Evolutionary conservation across 176 grass and related monocot species (phyloP).

Genomic region (Cenchrus americanus): DNA sequence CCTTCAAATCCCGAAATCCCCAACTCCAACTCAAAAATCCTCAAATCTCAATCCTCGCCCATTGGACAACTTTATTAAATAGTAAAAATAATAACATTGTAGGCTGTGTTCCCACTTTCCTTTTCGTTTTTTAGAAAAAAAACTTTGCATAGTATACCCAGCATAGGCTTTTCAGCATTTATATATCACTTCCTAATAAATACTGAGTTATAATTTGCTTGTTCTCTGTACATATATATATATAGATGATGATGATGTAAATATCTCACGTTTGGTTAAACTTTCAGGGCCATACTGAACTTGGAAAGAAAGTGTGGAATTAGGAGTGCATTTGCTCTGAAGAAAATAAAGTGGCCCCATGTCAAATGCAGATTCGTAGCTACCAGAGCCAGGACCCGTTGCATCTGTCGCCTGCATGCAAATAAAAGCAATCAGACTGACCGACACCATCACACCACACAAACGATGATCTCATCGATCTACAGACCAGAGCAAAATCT

Average conservation of each 20-base stretch:
- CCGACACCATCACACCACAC: not conserved
- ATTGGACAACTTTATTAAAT: too few species aligned
- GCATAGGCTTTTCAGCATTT: too few species aligned
- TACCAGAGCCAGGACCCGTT: not conserved
- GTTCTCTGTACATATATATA: not conserved
- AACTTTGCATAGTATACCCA: too few species aligned
- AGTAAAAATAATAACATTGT: too few species aligned
- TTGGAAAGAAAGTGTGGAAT: constrained; percentile 21
- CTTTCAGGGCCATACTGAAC: not conserved
- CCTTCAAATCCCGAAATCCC: too few species aligned
- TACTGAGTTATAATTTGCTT: not conserved
- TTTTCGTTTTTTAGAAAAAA: too few species aligned
- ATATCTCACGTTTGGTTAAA: constrained; percentile 17
- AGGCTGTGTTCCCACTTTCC: too few species aligned
- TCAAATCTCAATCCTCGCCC: too few species aligned
- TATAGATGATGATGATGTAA: not conserved
- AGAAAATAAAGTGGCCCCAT: constrained; percentile 23
- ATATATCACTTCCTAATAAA: too few species aligned
- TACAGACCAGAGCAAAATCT: constrained; percentile 29
- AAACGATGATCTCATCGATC: not conserved
- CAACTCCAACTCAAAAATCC: too few species aligned
- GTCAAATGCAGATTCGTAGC: not conserved
- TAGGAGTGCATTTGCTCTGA: constrained; percentile 30
- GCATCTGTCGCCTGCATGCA: constrained; percentile 17
- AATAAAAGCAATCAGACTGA: not conserved